Evolutionary conservation across 345 rosid genomes (phyloP), one percentile per base, ranked within the genome.

Genomic region (Erodium maritimum): DNA sequence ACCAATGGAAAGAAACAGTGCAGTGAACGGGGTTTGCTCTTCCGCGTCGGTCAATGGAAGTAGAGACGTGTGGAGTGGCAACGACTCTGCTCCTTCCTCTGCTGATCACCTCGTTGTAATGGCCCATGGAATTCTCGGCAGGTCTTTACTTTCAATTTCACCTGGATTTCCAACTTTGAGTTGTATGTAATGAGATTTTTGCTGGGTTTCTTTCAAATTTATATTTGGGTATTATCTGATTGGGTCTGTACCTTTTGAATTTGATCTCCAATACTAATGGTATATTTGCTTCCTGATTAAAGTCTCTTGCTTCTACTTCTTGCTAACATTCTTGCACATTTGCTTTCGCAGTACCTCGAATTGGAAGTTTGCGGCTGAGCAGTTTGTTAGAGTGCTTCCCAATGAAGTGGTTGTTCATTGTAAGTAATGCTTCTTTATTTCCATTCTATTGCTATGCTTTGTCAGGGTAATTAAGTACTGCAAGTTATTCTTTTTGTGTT

Each of bases 91-190:
- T 64, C 65, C 88, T 64, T 74, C 81, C 37, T 73, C 90, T 8
- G 91, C 91, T 8, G 95, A 94, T 78, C 99, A 94, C 71, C 97
- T 94, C 59, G 95, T 94, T 19, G 72, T 94, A 68, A 83, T 87
- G 99, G 91, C 87, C 71, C 93, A 94, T 65, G 99, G 97, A 11
- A 94, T 94, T 58, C 81, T 90, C n/a, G 99, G 99, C 66, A 86
- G 96, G 98, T 87, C 63, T 11, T 29, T 29, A 5, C 37, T 29
- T 29, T 29, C 37, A 11, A 1, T 29, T 29, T 4, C 8, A 29
- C 8, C 37, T 1, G 37, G 37, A 29, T 29, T 29, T 29, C 37
- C 5, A 29, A 0, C 9, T 29, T 29, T 29, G 37, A 29, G 4
- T 4, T 29, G 8, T 1, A 29, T 29, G 9, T 29, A 6, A 29